phyloP scores from a whole-genome alignment of 108 stramenopile species.

The Stephanodiscus triporus region DNA sequence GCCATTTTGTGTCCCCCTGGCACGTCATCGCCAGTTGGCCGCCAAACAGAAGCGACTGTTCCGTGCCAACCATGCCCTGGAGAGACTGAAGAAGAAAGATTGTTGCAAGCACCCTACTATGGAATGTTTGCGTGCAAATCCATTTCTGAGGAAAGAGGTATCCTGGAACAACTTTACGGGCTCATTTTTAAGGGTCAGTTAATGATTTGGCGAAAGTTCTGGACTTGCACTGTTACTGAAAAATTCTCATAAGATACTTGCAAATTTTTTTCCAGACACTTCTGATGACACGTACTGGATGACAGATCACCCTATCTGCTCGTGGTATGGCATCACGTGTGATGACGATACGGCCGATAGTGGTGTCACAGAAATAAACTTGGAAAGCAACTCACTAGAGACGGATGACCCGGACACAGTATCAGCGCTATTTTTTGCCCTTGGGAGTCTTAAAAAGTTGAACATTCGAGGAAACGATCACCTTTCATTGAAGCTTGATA shows the following conservation, averaged over 20 bases:
- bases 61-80: constrained; percentile 56
- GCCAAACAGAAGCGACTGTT: constrained; percentile 44
- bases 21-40: constrained; percentile 64
- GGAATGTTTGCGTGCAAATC: constrained; percentile 60
- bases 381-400: constrained; percentile 53
- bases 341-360: constrained; percentile 40
- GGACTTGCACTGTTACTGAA: background rate
- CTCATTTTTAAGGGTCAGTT: constrained; percentile 35
- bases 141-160: constrained; percentile 52
- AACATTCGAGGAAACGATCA: constrained; percentile 45
- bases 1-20: constrained; percentile 82
- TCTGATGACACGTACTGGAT: constrained; percentile 39
- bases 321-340: constrained; percentile 71
- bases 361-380: constrained; percentile 41
- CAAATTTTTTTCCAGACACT: background rate
- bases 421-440: constrained; percentile 41
- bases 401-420: constrained; percentile 35
- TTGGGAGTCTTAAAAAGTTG: constrained; percentile 32
- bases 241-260: background rate
- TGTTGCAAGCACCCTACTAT: constrained; percentile 44
- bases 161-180: constrained; percentile 53
- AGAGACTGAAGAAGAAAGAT: constrained; percentile 3
- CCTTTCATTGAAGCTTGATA: constrained; percentile 57
- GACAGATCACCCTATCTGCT: constrained; percentile 56
- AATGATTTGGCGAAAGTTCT: background rate